Conservation (phyloP, 805 yeast genomes). For the Cephaloascus albidus region DNA sequence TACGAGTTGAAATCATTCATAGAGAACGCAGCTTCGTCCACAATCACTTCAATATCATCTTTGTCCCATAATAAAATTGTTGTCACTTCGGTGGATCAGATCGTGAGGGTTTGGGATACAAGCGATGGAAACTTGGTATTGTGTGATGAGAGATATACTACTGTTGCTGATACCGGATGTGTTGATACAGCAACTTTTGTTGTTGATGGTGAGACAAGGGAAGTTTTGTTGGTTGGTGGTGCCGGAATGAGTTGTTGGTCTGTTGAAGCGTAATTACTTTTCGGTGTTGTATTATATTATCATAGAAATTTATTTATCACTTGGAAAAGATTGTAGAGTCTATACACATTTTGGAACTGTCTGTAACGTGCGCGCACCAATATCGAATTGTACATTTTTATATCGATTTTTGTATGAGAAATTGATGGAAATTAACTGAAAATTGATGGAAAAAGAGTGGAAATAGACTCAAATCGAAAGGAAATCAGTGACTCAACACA, state of each 20-base stretch:
- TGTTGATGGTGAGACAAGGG: constrained; percentile 2
- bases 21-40: constrained; percentile 71
- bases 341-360: too few species aligned
- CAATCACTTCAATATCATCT: constrained; percentile 58
- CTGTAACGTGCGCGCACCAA: too few species aligned
- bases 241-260: constrained; percentile 63
- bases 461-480: too few species aligned
- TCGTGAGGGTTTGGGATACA: constrained; percentile 52
- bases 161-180: constrained; percentile 89
- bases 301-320: too few species aligned
- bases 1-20: constrained; percentile 23
- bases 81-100: constrained; percentile 81
- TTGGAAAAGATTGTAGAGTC: too few species aligned
- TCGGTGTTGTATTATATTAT: too few species aligned
- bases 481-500: too few species aligned
- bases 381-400: too few species aligned
- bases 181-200: constrained; percentile 29
- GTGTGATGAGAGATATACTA: constrained; percentile 46
- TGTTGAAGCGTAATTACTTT: too few species aligned
- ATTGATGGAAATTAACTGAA: too few species aligned
- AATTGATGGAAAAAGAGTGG: too few species aligned
- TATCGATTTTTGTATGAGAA: too few species aligned
- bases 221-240: constrained; percentile 56
- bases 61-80: constrained; percentile 24
- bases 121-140: constrained; percentile 15